Evolutionary conservation across 2,329 filamentous ascomycete species (phyloP), one percentile per base, ranked within the genome.

Genomic region (Diaporthe citriasiana): DNA sequence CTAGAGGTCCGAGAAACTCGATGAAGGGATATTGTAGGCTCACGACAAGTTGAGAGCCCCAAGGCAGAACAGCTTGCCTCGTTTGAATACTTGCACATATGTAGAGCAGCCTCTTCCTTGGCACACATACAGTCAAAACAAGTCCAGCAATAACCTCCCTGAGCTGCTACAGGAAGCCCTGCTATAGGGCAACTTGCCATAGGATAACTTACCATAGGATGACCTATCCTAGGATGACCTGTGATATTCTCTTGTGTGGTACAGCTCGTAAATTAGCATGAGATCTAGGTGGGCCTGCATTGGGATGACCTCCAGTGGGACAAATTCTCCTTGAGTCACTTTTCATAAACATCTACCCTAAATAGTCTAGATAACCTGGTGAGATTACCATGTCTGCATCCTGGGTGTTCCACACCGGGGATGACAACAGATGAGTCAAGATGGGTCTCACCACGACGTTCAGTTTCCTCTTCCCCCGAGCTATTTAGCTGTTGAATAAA

Each of bases 401-500:
- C 42, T 47, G 42, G 15, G 15, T 47, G 15, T 17, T 38, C 38
- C 5, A 38, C 8, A 38, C 38, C 38, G 6, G 38, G 38, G 7
- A 38, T 38, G 38, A 38, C 38, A 38, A 38, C 38, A 47, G 42
- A 47, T 50, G 47, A n/a, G 22, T 22, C 27, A 17, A 33, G 53
- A 35, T 19, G 27, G 13, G 17, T 19, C 8, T 6, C 53, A 33
- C n/a, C 30, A 22, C 53, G 19, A 35, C 9, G 22, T 19, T 35
- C 27, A 12, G 9, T 12, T 22, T 9, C 27, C 73, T 74, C 73
- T 74, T 71, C 60, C 69, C 69, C 69, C 72, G 69, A 72, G 73
- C 73, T 74, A 74, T 56, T 59, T 71, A 74, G 73, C 69, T 74
- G 33, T 68, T 55, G 38, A 68, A 68, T 19, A 53, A 19, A 68